phyloP scores from a whole-genome alignment of 352 stramenopile genomes.

The Phytophthora sojae region DNA sequence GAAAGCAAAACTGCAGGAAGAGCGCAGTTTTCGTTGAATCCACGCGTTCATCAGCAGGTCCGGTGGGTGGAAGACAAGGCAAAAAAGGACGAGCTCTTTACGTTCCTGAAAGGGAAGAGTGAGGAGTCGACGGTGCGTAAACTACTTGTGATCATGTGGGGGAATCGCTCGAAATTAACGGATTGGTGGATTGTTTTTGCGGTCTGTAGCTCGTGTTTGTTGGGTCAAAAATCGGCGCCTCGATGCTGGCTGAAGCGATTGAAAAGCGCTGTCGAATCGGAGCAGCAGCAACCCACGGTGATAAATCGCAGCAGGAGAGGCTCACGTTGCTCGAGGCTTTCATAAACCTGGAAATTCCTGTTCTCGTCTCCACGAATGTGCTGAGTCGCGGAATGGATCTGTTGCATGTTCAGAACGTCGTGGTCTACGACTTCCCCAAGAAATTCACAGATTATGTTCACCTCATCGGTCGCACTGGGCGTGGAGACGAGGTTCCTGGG shows the following conservation, averaged over 20 bases:
- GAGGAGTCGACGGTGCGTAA: constrained; percentile 56
- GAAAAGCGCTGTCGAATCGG: constrained; percentile 44
- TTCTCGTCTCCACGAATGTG: constrained; percentile 77
- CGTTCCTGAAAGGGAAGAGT: constrained; percentile 38
- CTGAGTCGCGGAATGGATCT: constrained; percentile 80
- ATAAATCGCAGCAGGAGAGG: constrained; percentile 68
- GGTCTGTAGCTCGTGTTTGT: constrained; percentile 76
- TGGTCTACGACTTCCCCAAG: constrained; percentile 78
- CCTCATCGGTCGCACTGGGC: constrained; percentile 61
- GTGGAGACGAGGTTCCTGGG: constrained; percentile 26
- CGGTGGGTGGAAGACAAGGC: constrained; percentile 61
- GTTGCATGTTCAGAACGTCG: constrained; percentile 68
- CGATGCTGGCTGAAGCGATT: constrained; percentile 68
- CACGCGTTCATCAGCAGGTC: constrained; percentile 45
- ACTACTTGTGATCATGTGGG: background rate
- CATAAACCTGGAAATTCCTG: constrained; percentile 49
- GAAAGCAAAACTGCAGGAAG: background rate
- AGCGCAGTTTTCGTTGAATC: constrained; percentile 35
- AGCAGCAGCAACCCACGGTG: constrained; percentile 62
- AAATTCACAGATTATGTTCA: constrained; percentile 73
- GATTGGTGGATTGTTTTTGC: constrained; percentile 5
- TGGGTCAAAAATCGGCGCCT: constrained; percentile 62
- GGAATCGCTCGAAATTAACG: background rate
- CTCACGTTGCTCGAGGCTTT: constrained; percentile 67
- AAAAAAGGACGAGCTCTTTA: constrained; percentile 71